Base-by-base conservation (phyloP, 306 rosid genomes). In the Vigna angularis region DNA sequence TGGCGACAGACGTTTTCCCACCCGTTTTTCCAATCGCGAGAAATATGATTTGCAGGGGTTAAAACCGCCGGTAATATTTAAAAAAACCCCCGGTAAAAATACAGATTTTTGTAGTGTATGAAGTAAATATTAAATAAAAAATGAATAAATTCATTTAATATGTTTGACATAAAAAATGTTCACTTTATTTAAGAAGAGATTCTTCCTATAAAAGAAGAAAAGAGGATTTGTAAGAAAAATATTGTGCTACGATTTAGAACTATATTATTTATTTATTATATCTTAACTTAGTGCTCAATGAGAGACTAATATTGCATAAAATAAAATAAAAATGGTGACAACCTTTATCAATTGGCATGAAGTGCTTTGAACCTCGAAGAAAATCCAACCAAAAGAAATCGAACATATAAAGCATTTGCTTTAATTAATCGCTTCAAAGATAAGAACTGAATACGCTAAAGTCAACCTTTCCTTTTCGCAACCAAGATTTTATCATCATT, bases 311-410 rank as follows among this genome's bases (percentile, higher is more conserved):
- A 34, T 34, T 15, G 68, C 7, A n/a, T 64, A 64, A 64, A 64
- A 64, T 34, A 64, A 64, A 62, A 62, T 32, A 26, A 62, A 63
- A 63, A 63, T 34, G 36, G 26, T 34, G 69, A 36, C 69, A 63
- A 63, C 3, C 47, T 34, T 28, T 36, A 64, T 18, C 45, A 32
- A 62, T 44, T 30, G 66, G 6, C 66, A 30, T 30, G 32, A 62
- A 32, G 67, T 62, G 45, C 67, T 15, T 32, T 62, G 45, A 62
- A 62, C 14, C n/a, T 32, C 3, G 67, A 42, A 20, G 7, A 66
- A 66, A 67, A 14, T 24, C 9, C 38, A 26, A 69, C 1, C 1
- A 28, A 30, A 68, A 24, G 42, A 68, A 47, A 68, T 1, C 12
- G 6, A 15, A 69, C 44, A 62, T 61, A 24, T 26, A 14, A 30